phyloP scores from a whole-genome alignment of 2,329 filamentous ascomycete species.

The Phyllosticta citriasiana region DNA sequence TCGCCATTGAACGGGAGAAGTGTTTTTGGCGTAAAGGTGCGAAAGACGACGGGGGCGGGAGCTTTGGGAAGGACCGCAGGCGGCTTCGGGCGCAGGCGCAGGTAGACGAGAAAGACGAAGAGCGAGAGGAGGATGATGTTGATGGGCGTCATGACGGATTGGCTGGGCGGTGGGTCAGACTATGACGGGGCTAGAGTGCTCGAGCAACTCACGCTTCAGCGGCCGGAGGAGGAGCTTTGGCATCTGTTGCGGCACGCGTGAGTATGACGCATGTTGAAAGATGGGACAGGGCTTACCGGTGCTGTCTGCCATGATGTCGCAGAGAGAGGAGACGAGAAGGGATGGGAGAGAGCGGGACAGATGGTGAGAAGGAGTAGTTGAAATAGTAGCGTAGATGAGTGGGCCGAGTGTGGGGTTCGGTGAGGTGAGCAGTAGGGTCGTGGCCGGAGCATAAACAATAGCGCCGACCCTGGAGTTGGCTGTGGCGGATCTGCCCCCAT shows the following conservation, averaged over 20 bases:
- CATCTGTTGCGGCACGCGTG: constrained; percentile 10
- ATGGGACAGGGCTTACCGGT: background rate
- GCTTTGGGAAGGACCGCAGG: constrained; percentile 43
- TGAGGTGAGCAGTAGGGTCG: background rate
- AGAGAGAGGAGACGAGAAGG: background rate
- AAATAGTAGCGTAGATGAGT: background rate
- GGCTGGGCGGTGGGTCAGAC: constrained; percentile 27
- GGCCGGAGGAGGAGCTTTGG: constrained; percentile 45
- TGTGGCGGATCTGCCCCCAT: too few species aligned
- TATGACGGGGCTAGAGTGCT: background rate
- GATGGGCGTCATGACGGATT: constrained; percentile 48
- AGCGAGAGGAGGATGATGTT: constrained; percentile 52
- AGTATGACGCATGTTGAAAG: background rate
- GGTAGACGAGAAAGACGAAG: constrained; percentile 47
- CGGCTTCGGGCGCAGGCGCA: constrained; percentile 47
- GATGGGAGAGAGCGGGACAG: background rate
- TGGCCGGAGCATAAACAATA: background rate
- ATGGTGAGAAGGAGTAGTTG: background rate
- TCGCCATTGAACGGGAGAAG: constrained; percentile 80
- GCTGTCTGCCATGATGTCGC: background rate
- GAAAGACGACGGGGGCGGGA: constrained; percentile 69
- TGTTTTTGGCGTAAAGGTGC: constrained; percentile 70
- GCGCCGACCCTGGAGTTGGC: background rate
- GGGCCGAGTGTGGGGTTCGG: background rate
- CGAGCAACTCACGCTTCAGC: constrained; percentile 32